Conservation (phyloP, 2,329 filamentous ascomycete genomes). For the Neopestalotiopsis clavispora region DNA sequence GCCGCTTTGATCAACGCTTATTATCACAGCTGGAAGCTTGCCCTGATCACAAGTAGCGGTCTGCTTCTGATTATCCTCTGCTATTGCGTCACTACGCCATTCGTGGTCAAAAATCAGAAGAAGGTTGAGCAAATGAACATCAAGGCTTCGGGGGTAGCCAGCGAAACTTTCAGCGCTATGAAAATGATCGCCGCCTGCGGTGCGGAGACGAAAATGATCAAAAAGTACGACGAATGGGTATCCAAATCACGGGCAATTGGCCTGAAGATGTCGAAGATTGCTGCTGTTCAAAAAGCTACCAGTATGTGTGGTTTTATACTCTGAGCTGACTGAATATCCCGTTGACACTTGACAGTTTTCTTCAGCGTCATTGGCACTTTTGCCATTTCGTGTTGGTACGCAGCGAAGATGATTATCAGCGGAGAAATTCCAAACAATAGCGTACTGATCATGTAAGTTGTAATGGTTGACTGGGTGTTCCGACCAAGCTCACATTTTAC, state of each 20-base stretch:
- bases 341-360: slow-evolving; percentile 27
- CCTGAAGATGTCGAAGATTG: slow-evolving; percentile 31
- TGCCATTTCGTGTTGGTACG: slow-evolving; percentile 37
- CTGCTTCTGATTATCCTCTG: slow-evolving; percentile 60
- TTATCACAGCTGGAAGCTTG: slow-evolving; percentile 61
- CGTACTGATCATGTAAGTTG: slow-evolving; percentile 53
- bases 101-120: slow-evolving; percentile 58
- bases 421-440: slow-evolving; percentile 50
- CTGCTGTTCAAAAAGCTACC: slow-evolving; percentile 35
- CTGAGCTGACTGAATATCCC: background rate
- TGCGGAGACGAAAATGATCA: slow-evolving; percentile 58
- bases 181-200: slow-evolving; percentile 68
- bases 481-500: slow-evolving; percentile 16
- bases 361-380: slow-evolving; percentile 38
- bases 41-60: slow-evolving; percentile 62
- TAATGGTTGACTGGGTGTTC: background rate
- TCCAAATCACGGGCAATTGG: slow-evolving; percentile 50
- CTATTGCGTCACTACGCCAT: slow-evolving; percentile 56
- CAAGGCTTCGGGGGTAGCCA: slow-evolving; percentile 63
- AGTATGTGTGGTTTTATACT: slow-evolving; percentile 23
- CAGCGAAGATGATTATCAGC: slow-evolving; percentile 30
- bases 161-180: slow-evolving; percentile 63
- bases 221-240: slow-evolving; percentile 59
- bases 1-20: slow-evolving; percentile 61
- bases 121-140: slow-evolving; percentile 58